Conservation (phyloP, 2,329 filamentous ascomycete genomes). For the Monosporascus ibericus region DNA sequence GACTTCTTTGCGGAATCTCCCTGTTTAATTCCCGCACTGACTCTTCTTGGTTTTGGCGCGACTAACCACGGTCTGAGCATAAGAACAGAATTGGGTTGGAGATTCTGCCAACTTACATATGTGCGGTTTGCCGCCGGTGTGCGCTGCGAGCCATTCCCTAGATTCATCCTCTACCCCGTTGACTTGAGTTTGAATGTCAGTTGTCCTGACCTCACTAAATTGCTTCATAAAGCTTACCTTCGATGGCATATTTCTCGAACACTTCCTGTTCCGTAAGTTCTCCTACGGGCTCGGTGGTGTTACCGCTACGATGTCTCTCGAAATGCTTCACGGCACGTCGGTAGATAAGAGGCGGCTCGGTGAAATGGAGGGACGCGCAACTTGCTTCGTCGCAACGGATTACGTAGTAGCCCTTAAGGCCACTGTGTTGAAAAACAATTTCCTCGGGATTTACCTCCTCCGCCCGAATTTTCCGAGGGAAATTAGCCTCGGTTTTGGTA, state of each 20-base stretch:
- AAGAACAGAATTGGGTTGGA: background rate
- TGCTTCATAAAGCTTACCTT: constrained; percentile 13
- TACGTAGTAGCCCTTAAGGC: constrained; percentile 19
- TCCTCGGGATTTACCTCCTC: constrained; percentile 21
- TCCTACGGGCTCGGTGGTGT: constrained; percentile 5
- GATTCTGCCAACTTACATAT: constrained; percentile 17
- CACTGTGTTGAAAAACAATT: constrained; percentile 22
- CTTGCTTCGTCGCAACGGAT: constrained; percentile 20
- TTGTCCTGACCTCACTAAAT: background rate
- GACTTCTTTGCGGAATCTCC: constrained; percentile 3
- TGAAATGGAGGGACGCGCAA: constrained; percentile 16
- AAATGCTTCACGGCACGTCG: constrained; percentile 25
- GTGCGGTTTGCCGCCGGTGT: constrained; percentile 19
- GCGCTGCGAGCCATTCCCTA: constrained; percentile 23
- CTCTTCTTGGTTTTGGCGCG: constrained; percentile 9
- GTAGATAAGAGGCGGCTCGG: constrained; percentile 20
- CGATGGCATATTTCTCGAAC: constrained; percentile 22
- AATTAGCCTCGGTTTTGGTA: constrained; percentile 3
- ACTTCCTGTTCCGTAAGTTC: constrained; percentile 24
- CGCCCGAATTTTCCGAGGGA: constrained; percentile 19
- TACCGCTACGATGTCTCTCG: constrained; percentile 11
- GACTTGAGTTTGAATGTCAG: constrained; percentile 13
- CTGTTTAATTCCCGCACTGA: background rate
- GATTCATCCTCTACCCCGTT: constrained; percentile 19
- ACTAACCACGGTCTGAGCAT: constrained; percentile 9